Base-by-base conservation (phyloP, 2,329 filamentous ascomycete genomes). In the Xylaria sp. region DNA sequence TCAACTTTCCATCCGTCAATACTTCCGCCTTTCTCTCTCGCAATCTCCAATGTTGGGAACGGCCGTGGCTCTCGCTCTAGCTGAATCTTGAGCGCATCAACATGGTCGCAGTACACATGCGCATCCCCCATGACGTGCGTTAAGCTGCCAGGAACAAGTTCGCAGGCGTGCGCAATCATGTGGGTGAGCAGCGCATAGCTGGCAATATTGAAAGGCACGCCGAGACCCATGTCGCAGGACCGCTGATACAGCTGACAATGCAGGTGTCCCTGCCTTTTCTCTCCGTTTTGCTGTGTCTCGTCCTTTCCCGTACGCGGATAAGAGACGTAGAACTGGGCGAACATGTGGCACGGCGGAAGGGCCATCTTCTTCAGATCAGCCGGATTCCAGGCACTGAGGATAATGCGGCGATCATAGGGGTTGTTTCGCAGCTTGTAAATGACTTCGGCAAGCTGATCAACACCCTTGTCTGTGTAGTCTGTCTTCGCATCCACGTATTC, bases 61-160 rank as follows among this genome's bases (percentile, higher is more conserved):
- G 88, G 86, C 11, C 89, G 86, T 29, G 96, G 96, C 77, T 94
- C 91, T 7, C 96, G 84, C 77, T 88, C 86, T 38, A 98, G 77
- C 81, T 99, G 96, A 62, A 88, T 86, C 76, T 91, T 87, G 65
- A 99, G 83, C 13, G 96, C 94, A 61, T 97, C 94, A 7, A 97
- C 87, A 78, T 99, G 96, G 78, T 99, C 95, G 7, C 91, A 81
- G 80, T 99, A 99, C 1, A 99, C 90, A 79, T 99, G 96, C n/a
- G 95, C 93, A 79, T 99, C 96, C 15, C 96, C 96, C 94, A 99
- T 97, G 55, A 94, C 94, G 79, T 98, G 96, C 44, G 94, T 96
- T 69, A 99, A 85, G 58, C 88, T 95, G 0, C 95, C 96, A 0
- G 96, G 94, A 0, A 92, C 87, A 61, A 99, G 80, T 72, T 94